Evolutionary conservation across 2,329 filamentous ascomycete species (phyloP), one percentile per base, ranked within the genome.

Genomic region (Fusarium sp.): DNA sequence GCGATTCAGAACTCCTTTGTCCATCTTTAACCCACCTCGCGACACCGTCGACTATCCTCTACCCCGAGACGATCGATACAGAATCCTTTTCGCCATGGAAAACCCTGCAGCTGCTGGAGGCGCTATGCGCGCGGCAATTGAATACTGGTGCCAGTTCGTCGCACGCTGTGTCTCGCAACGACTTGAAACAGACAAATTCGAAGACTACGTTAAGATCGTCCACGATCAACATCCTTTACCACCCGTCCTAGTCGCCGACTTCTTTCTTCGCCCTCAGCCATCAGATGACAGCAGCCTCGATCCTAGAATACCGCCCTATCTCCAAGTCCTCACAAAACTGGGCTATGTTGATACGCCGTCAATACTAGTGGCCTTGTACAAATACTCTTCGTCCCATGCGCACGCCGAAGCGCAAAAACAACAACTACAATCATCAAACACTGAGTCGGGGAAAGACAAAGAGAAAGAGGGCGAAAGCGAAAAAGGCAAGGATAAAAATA

Each of bases 221-320:
- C 81, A 84, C 65, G 78, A 81, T 6, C 83, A 86, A 68, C 79
- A 87, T 67, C 87, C 86, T 2, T 78, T 91, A 12, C 81, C 85
- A 6, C 80, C 87, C 10, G 68, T 79, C 13, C 77, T 82, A 61
- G 79, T 91, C 67, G 87, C 88, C 79, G 84, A 90, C 69, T 77
- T 91, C 55, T 85, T 89, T 71, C 80, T 92, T 43, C 84, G 84
- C 25, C 89, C 89, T 5, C 83, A 83, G 45, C 79, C 81, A 22
- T 76, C 78, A 52, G 84, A 84, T 72, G 74, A 78, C 70, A 80
- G 86, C 74, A 84, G 80, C 60, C 84, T 89, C 73, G 88, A 91
- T 70, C 86, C 87, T 11, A 85, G 88, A 67, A 82, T 90, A 11
- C 84, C 85, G 1, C 83, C 82, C n/a, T 92, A 90, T 75, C 76